Evolutionary conservation across 1,284 basidiomycete species (phyloP), one percentile per base, ranked within the genome.

Genomic region (Cystobasidiaceae sp.): DNA sequence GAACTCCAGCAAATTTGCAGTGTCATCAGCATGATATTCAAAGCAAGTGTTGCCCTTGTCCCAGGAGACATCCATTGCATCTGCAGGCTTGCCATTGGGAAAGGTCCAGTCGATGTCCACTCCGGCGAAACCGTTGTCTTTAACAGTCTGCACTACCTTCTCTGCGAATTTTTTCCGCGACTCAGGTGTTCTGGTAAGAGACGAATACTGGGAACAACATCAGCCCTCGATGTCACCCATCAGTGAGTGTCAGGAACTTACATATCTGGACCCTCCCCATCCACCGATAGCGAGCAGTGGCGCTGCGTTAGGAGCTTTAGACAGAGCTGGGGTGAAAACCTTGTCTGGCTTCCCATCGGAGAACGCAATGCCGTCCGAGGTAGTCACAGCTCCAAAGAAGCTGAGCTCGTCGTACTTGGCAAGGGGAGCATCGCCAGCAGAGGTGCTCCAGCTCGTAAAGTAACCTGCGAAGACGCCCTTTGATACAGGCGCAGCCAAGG

Each of bases 321-420:
- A n/a, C 19, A 4, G 33, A 39, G 49, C 15, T 3, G 28, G 17
- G 2, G 15, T 28, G 52, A 44, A 25, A 3, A 2, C 6, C 27
- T 19, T 25, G 45, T 46, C 21, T 3, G 21, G 15, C n/a, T 25
- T 23, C 13, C 45, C 45, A 46, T 46, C 45, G 3, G 45, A 23
- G 15, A 17, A 13, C 27, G 45, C 27, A 3, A 46, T 19, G 23
- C 15, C 45, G 5, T 23, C 45, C 19, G 4, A 32, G 21, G 8
- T 34, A 6, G 51, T 52, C n/a, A 62, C 4, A 19, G 60, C 49
- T 13, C 25, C 17, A 17, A 62, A 54, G 21, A 52, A 62, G 39
- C 46, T 50, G 32, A 62, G 33, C 30, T 62, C 60, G 28, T 62
- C 41, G 32, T 62, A 62, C n/a, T n/a, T n/a, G n/a, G n/a, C n/a